Evolutionary conservation across 306 rosid species (phyloP).

Genomic region (Vigna nakashimae): DNA sequence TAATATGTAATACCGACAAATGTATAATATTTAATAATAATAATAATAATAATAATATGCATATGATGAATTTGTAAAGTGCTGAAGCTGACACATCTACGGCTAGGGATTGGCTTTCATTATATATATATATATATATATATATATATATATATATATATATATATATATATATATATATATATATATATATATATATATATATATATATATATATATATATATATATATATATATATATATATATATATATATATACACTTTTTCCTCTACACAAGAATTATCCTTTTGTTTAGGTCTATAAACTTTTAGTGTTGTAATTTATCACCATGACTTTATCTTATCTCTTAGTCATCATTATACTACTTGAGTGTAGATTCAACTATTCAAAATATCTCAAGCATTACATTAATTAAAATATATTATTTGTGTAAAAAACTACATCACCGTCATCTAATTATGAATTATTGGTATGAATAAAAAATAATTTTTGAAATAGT

Average conservation of each 20-base stretch:
- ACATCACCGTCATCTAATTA: too few species aligned
- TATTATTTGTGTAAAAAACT: not conserved
- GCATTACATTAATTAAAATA: not conserved
- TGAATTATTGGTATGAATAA: too few species aligned
- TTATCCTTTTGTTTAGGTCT: not conserved
- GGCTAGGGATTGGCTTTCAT: not conserved
- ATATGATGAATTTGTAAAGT: not conserved
- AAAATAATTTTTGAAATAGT: too few species aligned
- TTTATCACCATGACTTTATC: constrained; percentile 1
- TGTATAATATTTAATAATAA: not conserved
- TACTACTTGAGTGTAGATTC: not conserved
- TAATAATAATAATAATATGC: not conserved
- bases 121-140: not conserved
- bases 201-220: not conserved
- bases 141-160: too few species aligned
- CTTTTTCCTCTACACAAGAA: not conserved
- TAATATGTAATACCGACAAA: not conserved
- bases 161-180: too few species aligned
- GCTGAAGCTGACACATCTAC: not conserved
- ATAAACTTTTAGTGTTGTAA: not conserved
- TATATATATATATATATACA: not conserved
- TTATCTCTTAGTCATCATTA: not conserved
- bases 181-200: not conserved
- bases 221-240: not conserved
- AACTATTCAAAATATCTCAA: not conserved